phyloP scores from a whole-genome alignment of 768 basidiomycete genomes.

The Mrakia blollopis region DNA sequence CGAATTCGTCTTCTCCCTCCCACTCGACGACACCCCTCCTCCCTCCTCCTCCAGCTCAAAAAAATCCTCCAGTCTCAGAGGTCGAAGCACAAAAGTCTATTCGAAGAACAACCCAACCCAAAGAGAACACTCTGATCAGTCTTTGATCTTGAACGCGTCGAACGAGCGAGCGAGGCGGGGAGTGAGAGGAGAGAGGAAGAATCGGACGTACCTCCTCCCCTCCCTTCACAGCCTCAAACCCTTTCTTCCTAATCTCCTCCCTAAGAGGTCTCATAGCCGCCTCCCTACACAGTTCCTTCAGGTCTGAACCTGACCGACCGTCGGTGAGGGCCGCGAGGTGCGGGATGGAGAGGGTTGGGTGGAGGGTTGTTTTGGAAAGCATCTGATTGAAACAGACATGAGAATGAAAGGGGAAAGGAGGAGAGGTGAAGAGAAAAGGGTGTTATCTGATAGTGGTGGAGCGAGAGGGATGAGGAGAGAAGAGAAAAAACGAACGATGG shows the following conservation, averaged over 20 bases:
- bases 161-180: no score
- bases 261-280: conserved; percentile 59
- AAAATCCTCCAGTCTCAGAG: conserved; percentile 68
- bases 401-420: not conserved
- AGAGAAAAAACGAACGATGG: conserved; percentile 54
- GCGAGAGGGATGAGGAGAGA: conserved; percentile 4
- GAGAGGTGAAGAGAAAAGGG: not conserved
- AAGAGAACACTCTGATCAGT: not conserved
- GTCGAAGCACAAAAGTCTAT: conserved; percentile 60
- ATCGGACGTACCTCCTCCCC: conserved; percentile 47
- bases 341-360: not conserved
- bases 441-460: not conserved
- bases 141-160: not conserved
- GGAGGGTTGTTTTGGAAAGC: conserved; percentile 40
- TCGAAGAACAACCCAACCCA: not conserved
- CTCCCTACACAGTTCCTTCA: conserved; percentile 13
- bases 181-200: not conserved
- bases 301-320: conserved; percentile 5
- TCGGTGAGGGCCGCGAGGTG: conserved; percentile 12
- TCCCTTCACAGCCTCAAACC: conserved; percentile 35
- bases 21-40: not conserved
- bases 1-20: conserved; percentile 14
- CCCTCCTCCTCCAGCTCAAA: conserved; percentile 36
- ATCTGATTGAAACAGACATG: conserved; percentile 58
- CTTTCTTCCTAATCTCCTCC: conserved; percentile 35